Conservation (phyloP, 768 basidiomycete species). For the Rhodotorula kratochvilovae region DNA sequence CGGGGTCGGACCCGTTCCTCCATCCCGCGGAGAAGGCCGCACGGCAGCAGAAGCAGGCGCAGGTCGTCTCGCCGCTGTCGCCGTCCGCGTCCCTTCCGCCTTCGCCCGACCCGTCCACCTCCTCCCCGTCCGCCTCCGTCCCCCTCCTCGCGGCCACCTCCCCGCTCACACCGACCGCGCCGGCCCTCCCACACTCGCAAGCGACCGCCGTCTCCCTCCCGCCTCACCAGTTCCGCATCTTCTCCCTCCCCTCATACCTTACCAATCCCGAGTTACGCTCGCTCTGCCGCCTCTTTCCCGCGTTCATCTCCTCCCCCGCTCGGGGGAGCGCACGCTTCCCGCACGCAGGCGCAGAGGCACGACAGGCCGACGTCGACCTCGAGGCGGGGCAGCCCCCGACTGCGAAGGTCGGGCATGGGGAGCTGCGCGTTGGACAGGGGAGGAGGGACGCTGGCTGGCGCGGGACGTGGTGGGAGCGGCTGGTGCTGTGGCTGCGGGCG, state of each 20-base stretch:
- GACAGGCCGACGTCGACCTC: not conserved
- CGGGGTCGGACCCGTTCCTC: constrained; percentile 29
- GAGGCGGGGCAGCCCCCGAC: not conserved
- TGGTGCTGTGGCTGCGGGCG: not conserved
- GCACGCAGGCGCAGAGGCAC: too few species aligned
- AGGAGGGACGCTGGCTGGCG: not conserved
- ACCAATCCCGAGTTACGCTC: constrained; percentile 37
- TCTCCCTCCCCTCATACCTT: constrained; percentile 33
- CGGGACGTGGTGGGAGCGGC: constrained; percentile 2
- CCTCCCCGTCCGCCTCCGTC: not conserved
- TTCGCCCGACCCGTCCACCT: not conserved
- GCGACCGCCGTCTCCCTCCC: not conserved
- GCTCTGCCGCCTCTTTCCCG: constrained; percentile 33
- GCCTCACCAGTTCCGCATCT: constrained; percentile 20
- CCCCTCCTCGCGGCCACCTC: constrained; percentile 5
- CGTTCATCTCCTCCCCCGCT: constrained; percentile 16
- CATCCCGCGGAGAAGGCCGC: constrained; percentile 3
- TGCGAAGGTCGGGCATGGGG: not conserved
- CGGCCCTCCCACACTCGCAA: not conserved
- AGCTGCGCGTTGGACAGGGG: not conserved
- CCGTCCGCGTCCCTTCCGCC: too few species aligned
- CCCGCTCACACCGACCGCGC: not conserved
- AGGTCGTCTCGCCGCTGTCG: too few species aligned
- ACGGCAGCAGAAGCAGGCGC: not conserved
- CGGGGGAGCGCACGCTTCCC: not conserved